Evolutionary conservation across 805 yeast species (phyloP).

Genomic region (Dipodascus geniculatus): DNA sequence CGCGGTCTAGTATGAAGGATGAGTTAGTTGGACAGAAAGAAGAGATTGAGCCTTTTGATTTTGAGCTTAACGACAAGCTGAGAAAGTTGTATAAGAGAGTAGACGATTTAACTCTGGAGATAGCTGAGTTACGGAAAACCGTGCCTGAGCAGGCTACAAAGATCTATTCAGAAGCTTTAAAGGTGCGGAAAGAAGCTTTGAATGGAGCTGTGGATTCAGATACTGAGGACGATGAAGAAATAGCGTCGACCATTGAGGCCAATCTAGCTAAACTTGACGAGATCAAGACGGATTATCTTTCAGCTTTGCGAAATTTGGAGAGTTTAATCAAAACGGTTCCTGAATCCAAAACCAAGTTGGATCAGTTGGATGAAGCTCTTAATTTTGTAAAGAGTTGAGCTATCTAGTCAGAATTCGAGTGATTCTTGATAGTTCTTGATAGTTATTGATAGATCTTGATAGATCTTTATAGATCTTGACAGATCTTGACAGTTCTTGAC

Average conservation of each 20-base stretch:
- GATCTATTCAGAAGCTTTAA: constrained; percentile 28
- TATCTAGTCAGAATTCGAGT: neutral
- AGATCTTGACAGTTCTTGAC: neutral
- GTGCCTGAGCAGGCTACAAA: constrained; percentile 21
- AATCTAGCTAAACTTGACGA: neutral
- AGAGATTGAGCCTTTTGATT: constrained; percentile 61
- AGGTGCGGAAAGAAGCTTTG: neutral
- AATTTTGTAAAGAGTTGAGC: neutral
- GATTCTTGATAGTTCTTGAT: neutral
- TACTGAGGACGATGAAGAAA: neutral
- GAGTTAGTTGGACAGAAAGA: constrained; percentile 15
- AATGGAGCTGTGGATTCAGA: neutral
- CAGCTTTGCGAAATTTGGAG: neutral
- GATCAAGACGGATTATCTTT: neutral
- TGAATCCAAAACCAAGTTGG: neutral
- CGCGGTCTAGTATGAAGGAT: constrained; percentile 16
- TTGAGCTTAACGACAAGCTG: constrained; percentile 46
- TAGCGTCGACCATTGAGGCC: neutral
- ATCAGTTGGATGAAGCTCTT: neutral
- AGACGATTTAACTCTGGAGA: constrained; percentile 48
- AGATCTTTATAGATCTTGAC: neutral
- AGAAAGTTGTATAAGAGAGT: constrained; percentile 45
- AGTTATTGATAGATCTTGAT: neutral
- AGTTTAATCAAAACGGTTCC: neutral
- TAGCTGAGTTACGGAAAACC: constrained; percentile 40